phyloP scores from a whole-genome alignment of 2,329 filamentous ascomycete genomes.

The Diplodia seriata region DNA sequence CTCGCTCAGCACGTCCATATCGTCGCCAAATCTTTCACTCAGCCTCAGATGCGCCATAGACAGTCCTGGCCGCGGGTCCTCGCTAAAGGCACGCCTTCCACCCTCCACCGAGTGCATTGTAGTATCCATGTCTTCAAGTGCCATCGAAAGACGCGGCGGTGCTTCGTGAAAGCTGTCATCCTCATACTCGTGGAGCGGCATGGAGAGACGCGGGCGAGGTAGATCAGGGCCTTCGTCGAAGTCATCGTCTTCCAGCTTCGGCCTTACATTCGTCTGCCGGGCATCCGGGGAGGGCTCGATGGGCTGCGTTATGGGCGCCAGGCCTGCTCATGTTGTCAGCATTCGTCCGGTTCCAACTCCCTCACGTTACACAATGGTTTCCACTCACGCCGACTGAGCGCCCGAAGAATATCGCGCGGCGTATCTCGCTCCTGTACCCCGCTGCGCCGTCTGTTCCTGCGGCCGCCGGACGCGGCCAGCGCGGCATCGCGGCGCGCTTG shows the following conservation, averaged over 20 bases:
- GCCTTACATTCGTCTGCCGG: slow-evolving; percentile 42
- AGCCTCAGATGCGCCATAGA: slow-evolving; percentile 52
- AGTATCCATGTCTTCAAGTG: slow-evolving; percentile 46
- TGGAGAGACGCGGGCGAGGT: slow-evolving; percentile 49
- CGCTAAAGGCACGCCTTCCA: slow-evolving; percentile 48
- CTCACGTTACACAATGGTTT: not conserved
- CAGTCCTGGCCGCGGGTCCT: slow-evolving; percentile 51
- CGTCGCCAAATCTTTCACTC: slow-evolving; percentile 61
- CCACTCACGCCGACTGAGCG: slow-evolving; percentile 58
- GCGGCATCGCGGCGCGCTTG: slow-evolving; percentile 59
- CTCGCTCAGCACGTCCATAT: slow-evolving; percentile 47
- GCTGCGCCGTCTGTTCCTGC: slow-evolving; percentile 55
- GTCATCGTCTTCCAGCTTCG: slow-evolving; percentile 49
- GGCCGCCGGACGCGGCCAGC: slow-evolving; percentile 54
- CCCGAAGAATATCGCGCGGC: slow-evolving; percentile 61
- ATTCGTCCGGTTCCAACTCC: slow-evolving; percentile 16
- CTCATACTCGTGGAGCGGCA: slow-evolving; percentile 53
- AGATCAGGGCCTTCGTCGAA: slow-evolving; percentile 57
- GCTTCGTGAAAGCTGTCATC: slow-evolving; percentile 51
- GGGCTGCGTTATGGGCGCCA: slow-evolving; percentile 57
- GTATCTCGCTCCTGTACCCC: slow-evolving; percentile 60
- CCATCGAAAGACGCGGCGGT: slow-evolving; percentile 48
- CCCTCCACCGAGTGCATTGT: slow-evolving; percentile 60
- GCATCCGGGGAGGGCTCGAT: slow-evolving; percentile 56
- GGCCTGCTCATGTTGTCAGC: slow-evolving; percentile 47